A percentile compares a stretch with the other conserved stretches of the same genome.
Conservation (phyloP, 805 yeast species). For the Brettanomyces sp. region DNA sequence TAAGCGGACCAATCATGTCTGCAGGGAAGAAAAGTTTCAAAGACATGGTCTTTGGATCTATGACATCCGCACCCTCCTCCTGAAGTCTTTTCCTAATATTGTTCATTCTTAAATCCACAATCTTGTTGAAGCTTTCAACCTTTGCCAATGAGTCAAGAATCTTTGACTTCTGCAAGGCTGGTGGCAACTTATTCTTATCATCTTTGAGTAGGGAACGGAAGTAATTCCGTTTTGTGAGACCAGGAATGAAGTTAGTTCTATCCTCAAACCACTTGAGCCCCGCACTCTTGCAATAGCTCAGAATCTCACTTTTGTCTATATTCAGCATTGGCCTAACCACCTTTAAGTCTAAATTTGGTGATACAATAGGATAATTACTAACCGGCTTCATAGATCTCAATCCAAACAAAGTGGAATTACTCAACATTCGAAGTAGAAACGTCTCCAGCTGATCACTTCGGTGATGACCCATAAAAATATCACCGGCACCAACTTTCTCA, state of each 20-base stretch:
- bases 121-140: constrained; percentile 7
- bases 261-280: constrained; percentile 63
- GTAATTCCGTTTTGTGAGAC: constrained; percentile 49
- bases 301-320: constrained; percentile 34
- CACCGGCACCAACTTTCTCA: constrained; percentile 18
- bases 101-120: constrained; percentile 12
- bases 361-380: constrained; percentile 8
- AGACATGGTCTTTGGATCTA: constrained; percentile 2
- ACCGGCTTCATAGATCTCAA: constrained; percentile 39
- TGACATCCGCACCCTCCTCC: background rate
- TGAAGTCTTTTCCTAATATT: constrained; percentile 12
- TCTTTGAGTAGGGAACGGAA: constrained; percentile 29
- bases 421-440: constrained; percentile 41
- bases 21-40: constrained; percentile 13
- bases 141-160: constrained; percentile 7
- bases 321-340: constrained; percentile 46
- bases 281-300: constrained; percentile 33
- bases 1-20: constrained; percentile 8
- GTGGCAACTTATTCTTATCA: constrained; percentile 9
- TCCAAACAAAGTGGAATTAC: constrained; percentile 45
- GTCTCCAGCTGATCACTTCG: constrained; percentile 69
- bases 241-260: constrained; percentile 44
- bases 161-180: constrained; percentile 5
- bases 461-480: constrained; percentile 59
- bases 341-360: constrained; percentile 10